Evolutionary conservation across 345 rosid species (phyloP).

Genomic region (Barbarea vulgaris): DNA sequence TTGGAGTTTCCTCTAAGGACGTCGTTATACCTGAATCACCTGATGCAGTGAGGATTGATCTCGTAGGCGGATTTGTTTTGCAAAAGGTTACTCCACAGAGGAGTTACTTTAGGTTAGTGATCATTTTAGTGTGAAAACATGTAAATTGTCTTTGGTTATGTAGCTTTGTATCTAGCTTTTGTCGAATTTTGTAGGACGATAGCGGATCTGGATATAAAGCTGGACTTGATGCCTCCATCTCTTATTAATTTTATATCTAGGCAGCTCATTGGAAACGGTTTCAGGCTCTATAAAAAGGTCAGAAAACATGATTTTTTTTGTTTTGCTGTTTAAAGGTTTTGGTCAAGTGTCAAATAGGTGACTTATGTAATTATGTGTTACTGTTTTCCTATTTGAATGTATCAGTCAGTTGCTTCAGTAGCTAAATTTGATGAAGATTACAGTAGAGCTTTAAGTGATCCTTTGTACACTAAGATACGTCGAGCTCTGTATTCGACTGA

Average conservation of each 20-base stretch:
- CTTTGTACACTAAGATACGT: constrained; percentile 61
- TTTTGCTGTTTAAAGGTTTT: neutral
- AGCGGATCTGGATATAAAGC: constrained; percentile 77
- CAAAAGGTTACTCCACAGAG: constrained; percentile 81
- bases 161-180: constrained; percentile 9
- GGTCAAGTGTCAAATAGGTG: neutral
- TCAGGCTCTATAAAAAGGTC: constrained; percentile 93
- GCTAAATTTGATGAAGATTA: constrained; percentile 66
- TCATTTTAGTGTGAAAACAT: neutral
- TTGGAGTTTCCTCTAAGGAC: constrained; percentile 56
- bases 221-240: constrained; percentile 88
- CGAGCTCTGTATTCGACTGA: constrained; percentile 51
- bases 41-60: constrained; percentile 77
- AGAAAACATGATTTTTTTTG: neutral
- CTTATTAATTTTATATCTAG: constrained; percentile 87
- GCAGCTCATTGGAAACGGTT: constrained; percentile 89
- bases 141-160: constrained; percentile 5
- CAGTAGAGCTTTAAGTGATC: constrained; percentile 61
- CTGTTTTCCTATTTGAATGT: neutral
- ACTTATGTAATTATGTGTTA: neutral
- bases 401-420: constrained; percentile 72
- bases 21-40: constrained; percentile 61
- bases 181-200: constrained; percentile 64
- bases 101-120: constrained; percentile 89
- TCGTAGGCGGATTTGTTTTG: constrained; percentile 84